Evolutionary conservation across 2,329 filamentous ascomycete species (phyloP), one percentile per base, ranked within the genome.

Genomic region (Pseudogymnoascus sp.): DNA sequence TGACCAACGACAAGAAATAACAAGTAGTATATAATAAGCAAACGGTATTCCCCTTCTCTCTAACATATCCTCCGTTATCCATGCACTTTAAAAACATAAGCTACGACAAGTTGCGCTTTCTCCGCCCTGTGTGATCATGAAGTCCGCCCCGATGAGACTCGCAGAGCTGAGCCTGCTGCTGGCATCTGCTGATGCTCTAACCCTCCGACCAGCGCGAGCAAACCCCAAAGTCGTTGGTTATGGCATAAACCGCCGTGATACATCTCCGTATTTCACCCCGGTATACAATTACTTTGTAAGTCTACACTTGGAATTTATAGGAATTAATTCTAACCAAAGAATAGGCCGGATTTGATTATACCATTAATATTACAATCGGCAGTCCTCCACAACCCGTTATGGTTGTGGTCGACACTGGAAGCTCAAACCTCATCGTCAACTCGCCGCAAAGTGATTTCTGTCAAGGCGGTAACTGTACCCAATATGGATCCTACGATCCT

Each of bases 351-450:
- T 47, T 62, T 61, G 16, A 54, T 57, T 64, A 64, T 29, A 39
- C 51, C 26, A 40, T 64, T 5, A 64, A 64, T 54, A 39, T 62
- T 29, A 64, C 60, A 18, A 36, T 62, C 31, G 63, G 63, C 11
- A 64, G 31, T 6, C 63, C 63, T 47, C 63, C 63, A n/a, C 63
- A 62, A 10, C 31, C 31, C 10, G 60, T 64, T 31, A 54, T 37
- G 14, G 40, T 62, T 21, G 34, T 26, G 14, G 47, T 64, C 21
- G 63, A 64, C 34, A 64, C 63, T 12, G 63, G 63, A 5, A 64
- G 63, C 31, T 36, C 59, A 34, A 51, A 64, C 26, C 29, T 62
- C 16, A 64, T 64, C 26, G 21, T 40, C 42, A 47, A 47, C 42
- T 47, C 42, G 21, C 42, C 42, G 6, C 12, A 47, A 26, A 47